Base-by-base conservation (phyloP, 2,329 filamentous ascomycete species). In the Torrubiellomyces zombiae region DNA sequence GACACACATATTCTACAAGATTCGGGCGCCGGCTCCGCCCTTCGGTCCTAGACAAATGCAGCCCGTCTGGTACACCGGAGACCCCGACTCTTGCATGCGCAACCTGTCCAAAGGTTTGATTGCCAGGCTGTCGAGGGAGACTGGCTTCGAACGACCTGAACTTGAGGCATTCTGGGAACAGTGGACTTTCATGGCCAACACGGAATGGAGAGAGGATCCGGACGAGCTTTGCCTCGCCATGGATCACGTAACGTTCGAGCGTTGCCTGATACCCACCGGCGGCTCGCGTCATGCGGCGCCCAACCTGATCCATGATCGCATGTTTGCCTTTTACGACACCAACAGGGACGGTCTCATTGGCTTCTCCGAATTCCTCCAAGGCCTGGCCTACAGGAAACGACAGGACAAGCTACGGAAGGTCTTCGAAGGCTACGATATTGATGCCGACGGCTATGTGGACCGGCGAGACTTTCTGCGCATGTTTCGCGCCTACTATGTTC, bases 1-100 rank as follows among this genome's bases (percentile, higher is more conserved):
- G 48, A 93, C 83, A 2, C 89, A 98, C 50, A 69, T 95, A 22
- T 95, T 98, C 52, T 92, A 91, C 62, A 95, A 95, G 50, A 79
- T 98, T 43, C 75, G 75, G 28, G 75, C 95, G 8, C 89, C 89
- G 1, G 78, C 83, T 1, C 82, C 85, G 0, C 78, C 82, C 16
- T 73, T 93, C 28, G 78, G 78, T 3, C 75, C 79, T 2, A 70
- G 80, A 25, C 76, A 86, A 46, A 77, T 75, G 42, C 76, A 82
- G 38, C 75, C 78, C 6, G 70, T 83, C 2, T 89, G 78, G 71
- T 94, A 93, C 45, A 79, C 83, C 1, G 85, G 85, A 21, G 80
- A 91, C 40, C 82, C 85, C 7, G 69, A 77, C 33, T 68, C 67
- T 34, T 70, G 77, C 38, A 60, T 69, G 11, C 64, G 69, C 12